A percentile compares a stretch with the other conserved stretches of the same genome.
Evolutionary conservation across 371 early-diverging fungal genomes (phyloP).

Genomic region (Rhizopus delemar): DNA sequence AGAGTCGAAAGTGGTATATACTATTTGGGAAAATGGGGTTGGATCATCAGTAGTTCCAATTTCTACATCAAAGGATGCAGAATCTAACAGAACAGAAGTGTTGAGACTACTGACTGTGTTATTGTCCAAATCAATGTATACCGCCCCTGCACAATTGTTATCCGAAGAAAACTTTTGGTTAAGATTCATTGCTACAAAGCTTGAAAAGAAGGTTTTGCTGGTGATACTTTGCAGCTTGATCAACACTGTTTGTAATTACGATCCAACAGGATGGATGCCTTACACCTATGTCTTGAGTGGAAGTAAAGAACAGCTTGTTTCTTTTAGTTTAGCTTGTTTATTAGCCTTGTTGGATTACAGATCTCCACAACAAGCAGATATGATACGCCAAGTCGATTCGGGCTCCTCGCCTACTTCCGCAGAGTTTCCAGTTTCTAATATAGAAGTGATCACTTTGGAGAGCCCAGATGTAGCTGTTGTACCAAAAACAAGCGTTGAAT

Average conservation of each 20-base stretch:
- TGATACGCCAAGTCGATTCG: slow-evolving; percentile 24
- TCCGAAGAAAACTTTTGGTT: slow-evolving; percentile 63
- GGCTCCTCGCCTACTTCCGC: slow-evolving; percentile 4
- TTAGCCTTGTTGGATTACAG: slow-evolving; percentile 74
- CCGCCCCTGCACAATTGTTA: slow-evolving; percentile 61
- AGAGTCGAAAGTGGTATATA: slow-evolving; percentile 60
- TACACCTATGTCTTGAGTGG: slow-evolving; percentile 83
- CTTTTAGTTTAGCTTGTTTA: slow-evolving; percentile 67
- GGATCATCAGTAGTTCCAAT: slow-evolving; percentile 71
- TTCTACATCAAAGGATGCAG: slow-evolving; percentile 68
- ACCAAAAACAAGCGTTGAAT: slow-evolving; percentile 24
- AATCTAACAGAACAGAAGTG: slow-evolving; percentile 72
- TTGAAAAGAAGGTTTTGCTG: slow-evolving; percentile 75
- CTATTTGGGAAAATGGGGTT: slow-evolving; percentile 83
- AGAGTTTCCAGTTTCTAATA: slow-evolving; percentile 17
- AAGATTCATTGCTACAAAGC: slow-evolving; percentile 54
- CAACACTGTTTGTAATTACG: slow-evolving; percentile 78
- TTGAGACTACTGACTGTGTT: slow-evolving; percentile 74
- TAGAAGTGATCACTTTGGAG: slow-evolving; percentile 18
- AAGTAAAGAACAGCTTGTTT: slow-evolving; percentile 69
- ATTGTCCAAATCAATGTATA: slow-evolving; percentile 80
- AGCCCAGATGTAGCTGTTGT: slow-evolving; percentile 22
- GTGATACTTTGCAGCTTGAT: slow-evolving; percentile 79
- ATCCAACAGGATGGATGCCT: slow-evolving; percentile 86
- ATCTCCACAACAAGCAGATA: slow-evolving; percentile 39